Base-by-base conservation (phyloP, 164 flowering plant species). In the Stephania yunnanensis region DNA sequence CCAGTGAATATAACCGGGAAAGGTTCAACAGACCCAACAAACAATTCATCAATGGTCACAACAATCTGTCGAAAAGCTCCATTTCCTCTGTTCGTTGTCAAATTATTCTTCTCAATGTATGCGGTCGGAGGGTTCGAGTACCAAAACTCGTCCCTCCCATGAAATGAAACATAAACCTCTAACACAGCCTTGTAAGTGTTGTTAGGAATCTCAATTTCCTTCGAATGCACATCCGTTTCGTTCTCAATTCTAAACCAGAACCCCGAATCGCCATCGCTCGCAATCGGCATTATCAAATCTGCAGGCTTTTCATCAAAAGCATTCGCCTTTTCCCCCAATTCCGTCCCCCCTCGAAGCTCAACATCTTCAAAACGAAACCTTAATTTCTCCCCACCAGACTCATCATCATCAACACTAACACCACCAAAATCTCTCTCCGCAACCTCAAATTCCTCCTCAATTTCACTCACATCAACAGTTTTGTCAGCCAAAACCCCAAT, bases 111-210 rank as follows among this genome's bases (percentile, higher is more conserved):
- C 46, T 36, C 73, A n/a, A 91, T 81, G 80, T 92, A 95, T 0
- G 84, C 48, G 79, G 86, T 78, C 0, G 98, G 92, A 3, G 94
- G 97, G 69, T 95, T 95, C 6, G 92, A 86, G 83, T 91, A 95
- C 98, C 98, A 95, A 65, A 91, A 93, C 84, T 92, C 98, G 69
- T 93, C 98, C 78, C 89, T 78, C 6, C 89, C 92, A 75, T 93
- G 97, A 69, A 78, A 88, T 1, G 98, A 95, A 19, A 88, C 91
- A 66, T 87, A 93, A 70, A 93, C 53, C 55, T 95, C 97, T 53
- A 93, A 55, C 46, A 91, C 82, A 19, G 86, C 86, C 19, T 78
- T 83, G 20, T 64, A 71, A 8, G 92, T 83, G 71, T 95, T 91
- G 1, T 6, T 2, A 0, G 95, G 97, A 75, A 95, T 82, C 71